Base-by-base conservation (phyloP, 1,284 basidiomycete genomes). In the Stygiomarasmius scandens region DNA sequence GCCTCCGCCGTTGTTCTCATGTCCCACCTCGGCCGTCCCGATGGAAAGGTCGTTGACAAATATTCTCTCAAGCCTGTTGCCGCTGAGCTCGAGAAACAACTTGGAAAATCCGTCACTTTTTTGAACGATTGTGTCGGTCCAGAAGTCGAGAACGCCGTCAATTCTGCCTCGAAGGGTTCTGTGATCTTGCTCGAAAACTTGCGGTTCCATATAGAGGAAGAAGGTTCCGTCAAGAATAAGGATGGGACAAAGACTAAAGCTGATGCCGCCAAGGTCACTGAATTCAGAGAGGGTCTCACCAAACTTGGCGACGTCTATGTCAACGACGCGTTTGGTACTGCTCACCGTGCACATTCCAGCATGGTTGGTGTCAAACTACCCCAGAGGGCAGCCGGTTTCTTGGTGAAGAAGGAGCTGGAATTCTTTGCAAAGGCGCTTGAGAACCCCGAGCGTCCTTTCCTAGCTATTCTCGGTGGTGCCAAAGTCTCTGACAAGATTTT, bases 401-500 rank as follows among this genome's bases (percentile, higher is more conserved):
- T 99, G 64, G 92, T 99, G 83, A 98, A 96, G 82, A 98, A 98
- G 79, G 96, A 99, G 77, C 89, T 99, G 66, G 96, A 98, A 70
- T 99, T 90, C 83, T 99, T 99, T 74, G 95, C 96, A 57, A 98
- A 98, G 80, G 96, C 94, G 55, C 85, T 99, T 51, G 96, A 99
- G 76, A 87, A 82, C 67, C 96, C 96, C 46, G 95, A 97, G 70
- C 81, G 93, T 56, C 96, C 96, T 22, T 99, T 99, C 89, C 84
- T 99, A 58, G 96, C 96, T 57, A 99, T 99, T 73, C 88, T 99
- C 59, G 97, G 97, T 69, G 96, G 96, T 73, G 96, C 96, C 58
- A 99, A 99, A 81, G 95, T 99, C 51, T 96, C 95, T 34, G 96
- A 99, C 79, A 99, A 99, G 82, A 98, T 99, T 68, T 93, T 96